These are phyloP conservation scores for Raffaelea deltoideospora DNA, from an alignment of 2,329 filamentous ascomycete genomes.

Conservation along the genomic window DNA sequence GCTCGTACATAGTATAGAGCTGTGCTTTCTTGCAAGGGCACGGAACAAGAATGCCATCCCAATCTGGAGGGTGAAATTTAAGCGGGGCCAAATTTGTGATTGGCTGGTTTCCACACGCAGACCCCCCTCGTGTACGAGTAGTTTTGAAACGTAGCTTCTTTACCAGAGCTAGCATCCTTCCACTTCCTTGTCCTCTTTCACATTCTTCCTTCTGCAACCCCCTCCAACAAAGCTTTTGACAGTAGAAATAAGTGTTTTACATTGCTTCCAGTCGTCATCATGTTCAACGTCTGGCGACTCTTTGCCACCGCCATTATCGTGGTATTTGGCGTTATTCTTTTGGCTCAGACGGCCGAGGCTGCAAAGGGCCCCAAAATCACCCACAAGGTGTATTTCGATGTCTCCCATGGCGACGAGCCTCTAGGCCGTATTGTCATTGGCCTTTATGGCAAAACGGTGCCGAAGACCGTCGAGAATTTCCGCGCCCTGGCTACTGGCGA, in stretches of 20 bases:
- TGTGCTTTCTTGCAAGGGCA: too few relatives aligned
- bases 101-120: background rate
- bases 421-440: conserved; percentile 66
- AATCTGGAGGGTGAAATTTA: too few relatives aligned
- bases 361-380: conserved; percentile 89
- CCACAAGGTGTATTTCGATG: conserved; percentile 85
- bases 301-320: conserved; percentile 63
- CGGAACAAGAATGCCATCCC: too few relatives aligned
- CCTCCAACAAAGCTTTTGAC: too few relatives aligned
- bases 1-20: too few relatives aligned
- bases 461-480: conserved; percentile 61
- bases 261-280: conserved; percentile 19
- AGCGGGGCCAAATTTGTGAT: too few relatives aligned
- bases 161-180: background rate
- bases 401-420: conserved; percentile 58
- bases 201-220: background rate
- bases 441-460: conserved; percentile 76
- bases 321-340: conserved; percentile 58
- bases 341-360: conserved; percentile 59
- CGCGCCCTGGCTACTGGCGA: conserved; percentile 70
- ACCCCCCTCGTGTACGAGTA: background rate
- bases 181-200: background rate
- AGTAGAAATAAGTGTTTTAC: too few relatives aligned
- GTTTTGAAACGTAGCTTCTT: conserved; percentile 8
- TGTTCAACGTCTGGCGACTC: conserved; percentile 62